Evolutionary conservation across 176 grass and related monocot genomes (phyloP), one percentile per base, ranked within the genome.

Genomic region (Cenchrus purpureus): DNA sequence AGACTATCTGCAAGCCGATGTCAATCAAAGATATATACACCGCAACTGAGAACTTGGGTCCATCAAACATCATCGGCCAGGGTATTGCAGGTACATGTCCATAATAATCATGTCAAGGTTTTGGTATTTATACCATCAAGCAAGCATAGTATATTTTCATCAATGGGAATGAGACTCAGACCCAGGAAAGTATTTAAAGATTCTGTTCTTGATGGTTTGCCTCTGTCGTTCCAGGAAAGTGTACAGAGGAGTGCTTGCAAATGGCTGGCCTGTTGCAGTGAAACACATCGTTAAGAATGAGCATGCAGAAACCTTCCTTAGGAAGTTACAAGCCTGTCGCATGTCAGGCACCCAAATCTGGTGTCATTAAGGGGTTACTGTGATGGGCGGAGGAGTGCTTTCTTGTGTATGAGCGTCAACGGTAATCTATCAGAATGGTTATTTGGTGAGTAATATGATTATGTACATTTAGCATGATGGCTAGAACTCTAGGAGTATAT

Each of bases 361-460:
- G 92, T 90, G 28, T 69, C 84, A 57, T 22, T 94, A 77, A 81
- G 74, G 70, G 92, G 92, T 58, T 94, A 91, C 45, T 94, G 90
- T 25, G 82, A 92, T 0, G 84, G 86, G 43, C 81, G 79, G 87
- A 94, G 14, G 89, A 92, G 71, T 90, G 78, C 4, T 94, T 94
- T 74, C 92, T 94, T 48, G 85, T 94, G 29, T 94, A 94, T 61
- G 92, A 94, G 13, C 50, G 11, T 87, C 74, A 90, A 90, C 10
- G 89, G 92, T 50, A 90, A 94, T 78, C 81, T 94, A 51, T 94
- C 92, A 71, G 89, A 94, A 85, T 94, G 89, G 92, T 63, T 92
- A 85, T 94, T 94, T 42, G 92, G 89, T 92, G 84, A 88, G 76
- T 15, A 15, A 77, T 28, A 66, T 8, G 13, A 62, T 75, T 19